phyloP scores from a whole-genome alignment of 148 eudicot genomes.

The Spergularia marina region DNA sequence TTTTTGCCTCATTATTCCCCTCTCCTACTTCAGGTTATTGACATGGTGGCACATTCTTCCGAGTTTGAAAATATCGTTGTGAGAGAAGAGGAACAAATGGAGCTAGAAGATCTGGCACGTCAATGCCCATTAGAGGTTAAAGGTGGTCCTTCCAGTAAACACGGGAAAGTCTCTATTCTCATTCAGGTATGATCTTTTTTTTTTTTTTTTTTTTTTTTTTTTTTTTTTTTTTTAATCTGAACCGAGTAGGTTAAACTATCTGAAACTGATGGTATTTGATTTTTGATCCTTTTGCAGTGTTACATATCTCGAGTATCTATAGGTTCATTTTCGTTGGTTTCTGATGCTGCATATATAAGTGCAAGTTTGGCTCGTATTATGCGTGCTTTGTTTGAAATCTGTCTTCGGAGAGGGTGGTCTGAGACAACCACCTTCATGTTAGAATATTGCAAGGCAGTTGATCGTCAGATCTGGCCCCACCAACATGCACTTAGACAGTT shows the following conservation, averaged over 20 bases:
- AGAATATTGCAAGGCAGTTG: slow-evolving; percentile 98
- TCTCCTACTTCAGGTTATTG: slow-evolving; percentile 57
- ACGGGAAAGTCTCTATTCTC: slow-evolving; percentile 94
- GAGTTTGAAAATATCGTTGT: slow-evolving; percentile 97
- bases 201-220: background rate
- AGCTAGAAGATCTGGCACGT: slow-evolving; percentile 75
- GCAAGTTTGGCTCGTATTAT: slow-evolving; percentile 98
- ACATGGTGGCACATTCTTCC: slow-evolving; percentile 99
- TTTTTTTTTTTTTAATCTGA: background rate
- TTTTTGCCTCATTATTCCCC: slow-evolving; percentile 4
- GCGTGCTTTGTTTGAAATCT: slow-evolving; percentile 95
- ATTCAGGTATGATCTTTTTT: slow-evolving; percentile 61
- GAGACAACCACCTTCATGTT: slow-evolving; percentile 91
- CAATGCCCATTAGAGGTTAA: slow-evolving; percentile 85
- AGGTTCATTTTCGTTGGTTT: slow-evolving; percentile 83
- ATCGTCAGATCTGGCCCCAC: slow-evolving; percentile 98
- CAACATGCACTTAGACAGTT: slow-evolving; percentile 97
- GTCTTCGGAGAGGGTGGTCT: slow-evolving; percentile 98
- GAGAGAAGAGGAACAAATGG: slow-evolving; percentile 95
- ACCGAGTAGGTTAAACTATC: background rate
- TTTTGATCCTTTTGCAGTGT: slow-evolving; percentile 45
- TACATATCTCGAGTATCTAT: slow-evolving; percentile 88
- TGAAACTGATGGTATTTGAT: background rate
- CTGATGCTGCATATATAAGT: slow-evolving; percentile 98
- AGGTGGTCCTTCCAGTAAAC: slow-evolving; percentile 92